These are phyloP conservation scores for Fusarium sp. DNA, from an alignment of 2,329 filamentous ascomycete genomes.

Conservation along the genomic window DNA sequence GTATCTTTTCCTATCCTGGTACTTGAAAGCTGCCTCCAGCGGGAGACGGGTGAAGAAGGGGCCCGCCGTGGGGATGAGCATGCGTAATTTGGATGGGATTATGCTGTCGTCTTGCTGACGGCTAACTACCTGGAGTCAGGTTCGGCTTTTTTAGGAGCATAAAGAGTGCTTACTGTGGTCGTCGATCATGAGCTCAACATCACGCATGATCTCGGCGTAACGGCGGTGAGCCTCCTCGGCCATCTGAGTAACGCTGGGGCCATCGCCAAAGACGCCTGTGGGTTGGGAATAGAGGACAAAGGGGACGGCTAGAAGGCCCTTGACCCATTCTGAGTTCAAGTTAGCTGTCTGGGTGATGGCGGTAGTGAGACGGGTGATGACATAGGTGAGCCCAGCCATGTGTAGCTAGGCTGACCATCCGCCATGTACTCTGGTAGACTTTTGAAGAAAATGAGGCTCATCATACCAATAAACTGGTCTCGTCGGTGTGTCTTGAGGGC, in stretches of 20 bases:
- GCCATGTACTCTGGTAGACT: not conserved
- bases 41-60: slow-evolving; percentile 91
- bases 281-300: slow-evolving; percentile 98
- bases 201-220: slow-evolving; percentile 94
- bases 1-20: slow-evolving; percentile 84
- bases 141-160: not conserved
- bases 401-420: not conserved
- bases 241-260: slow-evolving; percentile 74
- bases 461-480: slow-evolving; percentile 84
- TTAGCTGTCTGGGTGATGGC: slow-evolving; percentile 8
- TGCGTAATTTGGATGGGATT: slow-evolving; percentile 87
- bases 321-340: slow-evolving; percentile 86
- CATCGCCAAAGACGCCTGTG: slow-evolving; percentile 82
- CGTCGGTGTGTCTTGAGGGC: slow-evolving; percentile 84
- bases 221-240: slow-evolving; percentile 83
- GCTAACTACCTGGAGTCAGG: slow-evolving; percentile 63
- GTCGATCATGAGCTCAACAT: slow-evolving; percentile 90
- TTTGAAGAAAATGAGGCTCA: not conserved
- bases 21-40: slow-evolving; percentile 89
- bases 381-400: not conserved
- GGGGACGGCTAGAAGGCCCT: slow-evolving; percentile 90
- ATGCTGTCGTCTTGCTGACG: slow-evolving; percentile 73
- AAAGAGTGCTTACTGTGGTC: slow-evolving; percentile 76
- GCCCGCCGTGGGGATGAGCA: slow-evolving; percentile 91
- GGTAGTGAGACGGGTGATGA: slow-evolving; percentile 13